Evolutionary conservation across 2,329 filamentous ascomycete species (phyloP).

Genomic region (Ophiostoma tasmaniense): DNA sequence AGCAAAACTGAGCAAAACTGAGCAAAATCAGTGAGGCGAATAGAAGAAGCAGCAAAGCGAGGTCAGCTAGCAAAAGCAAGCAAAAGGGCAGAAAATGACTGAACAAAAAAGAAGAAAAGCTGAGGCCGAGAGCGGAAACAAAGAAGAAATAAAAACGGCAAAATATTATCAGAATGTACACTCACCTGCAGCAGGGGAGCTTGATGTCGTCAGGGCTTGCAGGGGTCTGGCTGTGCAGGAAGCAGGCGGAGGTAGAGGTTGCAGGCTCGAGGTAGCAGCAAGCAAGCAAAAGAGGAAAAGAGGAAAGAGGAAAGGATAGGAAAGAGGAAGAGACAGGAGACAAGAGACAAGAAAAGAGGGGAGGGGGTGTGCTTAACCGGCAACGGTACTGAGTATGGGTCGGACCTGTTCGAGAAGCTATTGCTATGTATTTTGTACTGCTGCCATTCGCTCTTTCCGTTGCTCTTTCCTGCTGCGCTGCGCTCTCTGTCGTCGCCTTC

Average conservation of each 20-base stretch:
- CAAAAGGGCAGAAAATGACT: background rate
- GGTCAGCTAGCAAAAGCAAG: too few relatives aligned
- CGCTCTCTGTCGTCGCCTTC: background rate
- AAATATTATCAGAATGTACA: background rate
- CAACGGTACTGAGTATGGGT: background rate
- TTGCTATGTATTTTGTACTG: background rate
- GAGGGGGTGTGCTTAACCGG: background rate
- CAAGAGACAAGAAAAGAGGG: background rate
- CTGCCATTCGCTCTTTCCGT: background rate
- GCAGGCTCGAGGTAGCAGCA: slow-evolving; percentile 3
- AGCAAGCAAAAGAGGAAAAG: too few relatives aligned
- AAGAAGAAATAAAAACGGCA: background rate
- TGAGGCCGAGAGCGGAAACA: slow-evolving; percentile 2
- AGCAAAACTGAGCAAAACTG: too few relatives aligned
- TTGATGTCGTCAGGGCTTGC: slow-evolving; percentile 5
- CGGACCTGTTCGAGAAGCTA: too few relatives aligned
- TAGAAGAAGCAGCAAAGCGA: background rate
- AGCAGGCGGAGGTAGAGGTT: background rate
- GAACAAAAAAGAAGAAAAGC: background rate
- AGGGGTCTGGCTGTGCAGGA: slow-evolving; percentile 6
- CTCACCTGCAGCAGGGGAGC: background rate
- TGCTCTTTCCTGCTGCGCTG: background rate
- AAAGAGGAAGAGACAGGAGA: too few relatives aligned
- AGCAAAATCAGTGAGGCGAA: background rate
- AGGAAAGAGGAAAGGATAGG: too few relatives aligned